Base-by-base conservation (phyloP, 2,329 filamentous ascomycete genomes). In the Penicillium sp. region DNA sequence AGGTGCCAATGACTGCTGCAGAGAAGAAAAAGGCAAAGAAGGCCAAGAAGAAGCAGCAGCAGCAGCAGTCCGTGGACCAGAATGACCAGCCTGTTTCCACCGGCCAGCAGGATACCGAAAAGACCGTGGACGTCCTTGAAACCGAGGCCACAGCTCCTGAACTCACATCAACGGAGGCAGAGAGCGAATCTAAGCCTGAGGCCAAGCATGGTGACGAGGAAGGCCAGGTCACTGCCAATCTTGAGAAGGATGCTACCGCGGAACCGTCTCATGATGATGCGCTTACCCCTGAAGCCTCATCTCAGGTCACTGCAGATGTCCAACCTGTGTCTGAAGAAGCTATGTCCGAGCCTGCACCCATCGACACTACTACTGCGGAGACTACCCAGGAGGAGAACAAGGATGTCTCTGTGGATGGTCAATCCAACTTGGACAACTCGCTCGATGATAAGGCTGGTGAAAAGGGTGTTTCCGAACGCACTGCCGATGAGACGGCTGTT, bases 1-100 rank as follows among this genome's bases (percentile, higher is more conserved):
- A 56, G 24, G 43, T 50, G 7, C 46, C 47, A 3, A 49, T 58
- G 52, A 57, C 59, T 32, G 56, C 58, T 10, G 57, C 59, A 4
- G 52, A 60, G 33, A 68, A 65, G 54, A 70, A 67, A 49, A 75
- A 72, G 55, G 63, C 64, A 8, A 75, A 75, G 63, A 77, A 75
- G 52, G 64, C 63, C 28, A 66, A 62, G 54, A 66, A 66, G 33
- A 57, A 59, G 27, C 52, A 59, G 40, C 46, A 45, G 25, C 50
- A 57, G 40, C 46, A 45, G 25, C 50, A 57, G 23, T 57, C 59
- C 24, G 38, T 45, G 24, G 48, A 52, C n/a, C 32, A 50, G 23
- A 53, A 56, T 4, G 51, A 48, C 12, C 40, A 56, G 41, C 15
- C 47, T 27, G 12, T 44, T 38, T 24, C 46, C 9, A 15, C 28